Base-by-base conservation (phyloP, 345 rosid genomes). In the Populus alba region DNA sequence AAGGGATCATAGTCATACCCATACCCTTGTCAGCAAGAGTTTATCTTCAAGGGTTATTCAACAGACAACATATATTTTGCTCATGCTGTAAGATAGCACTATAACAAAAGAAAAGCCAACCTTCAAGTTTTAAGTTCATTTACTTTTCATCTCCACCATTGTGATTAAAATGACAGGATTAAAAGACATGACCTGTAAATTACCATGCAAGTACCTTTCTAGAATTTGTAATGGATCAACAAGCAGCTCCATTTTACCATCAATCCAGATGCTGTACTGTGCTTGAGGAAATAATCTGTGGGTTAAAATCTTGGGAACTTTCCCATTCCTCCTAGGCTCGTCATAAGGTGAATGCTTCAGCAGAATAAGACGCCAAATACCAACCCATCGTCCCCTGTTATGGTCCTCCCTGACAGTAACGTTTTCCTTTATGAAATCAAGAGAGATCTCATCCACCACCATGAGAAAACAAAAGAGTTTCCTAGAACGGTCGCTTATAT, bases 221-320 rank as follows among this genome's bases (percentile, higher is more conserved):
- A 97, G 86, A 71, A 97, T 90, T 75, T 89, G 91, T 80, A 94
- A 80, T 8, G 99, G 98, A 71, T 92, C 98, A 62, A 94, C 96
- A 69, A 90, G 86, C 81, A 97, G 88, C 93, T 97, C 99, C 98
- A 96, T 96, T 83, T 97, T 94, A 71, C 95, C 98, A 87, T 97
- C 98, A 78, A 97, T 92, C 99, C 99, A 97, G 73, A 97, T 97
- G 87, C 94, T 97, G 91, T 92, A 94, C 62, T 86, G 96, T 13
- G 97, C 90, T 83, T 91, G 83, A 81, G 97, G 99, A 86, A 94
- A 94, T 80, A 97, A 83, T 87, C 99, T 90, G 86, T 94, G 99
- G 75, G 99, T 94, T 89, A 97, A 84, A 81, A 97, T 97, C 83
- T 94, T 94, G 0, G 94, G 98, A 82, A 96, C 97, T 86, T 94